These are phyloP conservation scores for Arxiozyma slooffiae DNA, from an alignment of 1,139 yeast genomes.

Conservation along the genomic window DNA sequence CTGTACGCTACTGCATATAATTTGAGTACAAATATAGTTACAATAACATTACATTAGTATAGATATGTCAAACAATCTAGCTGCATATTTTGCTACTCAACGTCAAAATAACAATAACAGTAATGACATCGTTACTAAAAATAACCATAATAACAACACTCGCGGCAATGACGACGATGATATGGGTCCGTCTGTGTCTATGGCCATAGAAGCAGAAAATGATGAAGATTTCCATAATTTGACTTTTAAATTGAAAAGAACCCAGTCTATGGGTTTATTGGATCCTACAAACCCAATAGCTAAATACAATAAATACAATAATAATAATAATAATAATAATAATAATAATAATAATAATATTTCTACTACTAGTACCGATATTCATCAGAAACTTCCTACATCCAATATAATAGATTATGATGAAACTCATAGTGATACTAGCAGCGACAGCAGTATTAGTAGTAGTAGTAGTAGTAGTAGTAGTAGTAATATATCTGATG, in stretches of 20 bases:
- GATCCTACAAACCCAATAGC: constrained; percentile 36
- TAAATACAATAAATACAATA: no score
- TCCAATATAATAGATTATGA: constrained; percentile 9
- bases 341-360: neutral
- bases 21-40: no score
- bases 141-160: neutral
- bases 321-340: no score
- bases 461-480: no score
- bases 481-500: constrained; percentile 13
- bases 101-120: constrained; percentile 4
- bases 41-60: no score
- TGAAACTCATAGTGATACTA: constrained; percentile 12
- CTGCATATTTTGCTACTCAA: constrained; percentile 21
- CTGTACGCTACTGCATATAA: no score
- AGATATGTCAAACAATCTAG: constrained; percentile 21
- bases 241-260: constrained; percentile 69
- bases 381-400: constrained; percentile 1
- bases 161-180: constrained; percentile 24
- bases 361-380: no score
- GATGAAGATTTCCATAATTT: constrained; percentile 64
- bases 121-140: neutral
- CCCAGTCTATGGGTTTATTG: constrained; percentile 72
- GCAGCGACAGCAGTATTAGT: no score
- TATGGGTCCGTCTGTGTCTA: constrained; percentile 33
- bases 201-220: constrained; percentile 57